A percentile compares a stretch with the other conserved stretches of the same genome.
Conservation (phyloP, 192 early-diverging fungal species). For the Coemansia sp. region DNA sequence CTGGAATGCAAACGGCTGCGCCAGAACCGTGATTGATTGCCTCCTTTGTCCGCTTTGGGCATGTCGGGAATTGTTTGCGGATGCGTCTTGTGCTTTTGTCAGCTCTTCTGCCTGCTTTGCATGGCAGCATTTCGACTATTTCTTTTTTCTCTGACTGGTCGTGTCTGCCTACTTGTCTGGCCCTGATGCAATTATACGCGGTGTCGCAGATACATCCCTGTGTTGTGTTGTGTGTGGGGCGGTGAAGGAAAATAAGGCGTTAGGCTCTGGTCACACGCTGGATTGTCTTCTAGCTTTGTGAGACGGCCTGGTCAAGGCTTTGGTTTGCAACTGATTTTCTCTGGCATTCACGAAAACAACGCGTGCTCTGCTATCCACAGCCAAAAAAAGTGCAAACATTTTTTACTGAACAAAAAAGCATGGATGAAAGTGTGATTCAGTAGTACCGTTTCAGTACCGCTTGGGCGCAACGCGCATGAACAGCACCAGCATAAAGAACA, state of each 20-base stretch:
- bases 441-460: conserved; percentile 24
- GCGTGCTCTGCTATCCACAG: background rate
- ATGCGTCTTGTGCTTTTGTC: background rate
- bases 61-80: background rate
- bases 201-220: no score
- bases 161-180: no score
- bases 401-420: no score
- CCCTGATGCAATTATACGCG: no score
- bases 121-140: background rate
- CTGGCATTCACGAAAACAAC: background rate
- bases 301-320: background rate
- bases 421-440: no score
- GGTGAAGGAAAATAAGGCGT: no score
- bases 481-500: conserved; percentile 51
- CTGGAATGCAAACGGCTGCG: background rate
- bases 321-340: background rate
- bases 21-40: conserved; percentile 1
- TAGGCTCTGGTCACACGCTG: no score
- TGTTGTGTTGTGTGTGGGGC: no score
- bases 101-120: background rate
- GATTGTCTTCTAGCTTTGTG: background rate
- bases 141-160: background rate
- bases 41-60: background rate
- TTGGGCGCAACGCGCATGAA: conserved; percentile 56
- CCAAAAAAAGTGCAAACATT: no score